Evolutionary conservation across 441 rosid species (phyloP), one percentile per base, ranked within the genome.

Genomic region (Euphorbia schlechtendalii): DNA sequence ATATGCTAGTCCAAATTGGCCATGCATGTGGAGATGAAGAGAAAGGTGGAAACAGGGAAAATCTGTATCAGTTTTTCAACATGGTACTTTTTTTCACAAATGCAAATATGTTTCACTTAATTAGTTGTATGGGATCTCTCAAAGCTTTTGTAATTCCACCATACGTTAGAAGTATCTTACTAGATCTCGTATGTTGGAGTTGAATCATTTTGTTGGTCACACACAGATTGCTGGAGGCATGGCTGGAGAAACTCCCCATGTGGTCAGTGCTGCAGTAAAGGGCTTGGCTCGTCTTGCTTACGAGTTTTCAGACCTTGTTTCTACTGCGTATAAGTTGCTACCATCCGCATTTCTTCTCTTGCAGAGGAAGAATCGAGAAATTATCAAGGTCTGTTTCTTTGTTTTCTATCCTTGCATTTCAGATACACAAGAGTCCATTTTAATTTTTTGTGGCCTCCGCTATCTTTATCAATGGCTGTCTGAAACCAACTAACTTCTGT

Each of bases 191-290:
- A 20, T 3, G 46, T 41, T 55, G 5, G 49, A 28, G 11, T 18
- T 27, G 13, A 36, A 53, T 61, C 21, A 12, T 60, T 61, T 69
- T 65, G 25, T 28, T 68, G 61, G 52, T 66, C 61, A 14, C 74
- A 93, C n/a, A n/a, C n/a, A n/a, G 99, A 89, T 91, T 46, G 99
- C 96, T 78, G 95, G 94, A 77, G 91, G 97, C 60, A 66, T 94
- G 81, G 97, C 96, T 56, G 92, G 96, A 71, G 94, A 91, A 77
- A 82, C 85, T 77, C 98, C 99, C 65, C 94, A 91, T 75, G 85
- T 91, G 96, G 83, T 94, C 73, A 94, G 98, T 83, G 98, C 98
- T 71, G 97, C 98, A 13, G 84, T 85, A 52, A 94, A 86, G 83
- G 99, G 96, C 72, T 76, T 94, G 70, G 96, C 99, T 71, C 96